Base-by-base conservation (phyloP, 1,284 basidiomycete genomes). In the Apiotrichum laibachii region DNA sequence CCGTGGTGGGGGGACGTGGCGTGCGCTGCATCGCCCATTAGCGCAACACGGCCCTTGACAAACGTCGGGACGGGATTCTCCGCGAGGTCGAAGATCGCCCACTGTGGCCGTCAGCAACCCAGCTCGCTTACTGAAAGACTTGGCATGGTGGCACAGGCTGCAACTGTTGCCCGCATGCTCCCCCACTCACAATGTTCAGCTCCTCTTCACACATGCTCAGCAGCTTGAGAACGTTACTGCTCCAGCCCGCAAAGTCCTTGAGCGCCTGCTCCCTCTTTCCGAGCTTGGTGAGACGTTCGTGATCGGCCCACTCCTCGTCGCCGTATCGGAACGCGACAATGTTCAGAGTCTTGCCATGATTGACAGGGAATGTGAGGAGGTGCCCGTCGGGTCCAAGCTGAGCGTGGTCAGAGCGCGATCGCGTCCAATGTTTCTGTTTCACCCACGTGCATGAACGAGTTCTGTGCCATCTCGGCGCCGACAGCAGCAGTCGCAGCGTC, bases 1-100 rank as follows among this genome's bases (percentile, higher is more conserved):
- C 64, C 64, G 34, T 66, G 62, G 55, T 66, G 64, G 9, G 64
- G 64, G 10, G 59, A 58, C 2, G 64, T 66, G 7, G 62, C 64
- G 39, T 66, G 64, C 2, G 59, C 64, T 12, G 64, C 62, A 26
- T 66, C 64, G 10, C 64, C 64, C 19, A 57, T 33, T 11, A 66
- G 47, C 9, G 61, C 62, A 0, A 60, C 51, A 2, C 57, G 55
- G 6, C 60, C 57, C 21, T 54, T 43, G 31, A 51, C 40, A 39
- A 61, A 63, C 18, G 54, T 40, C 10, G 61, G 59, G 3, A 57
- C 52, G 0, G 55, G 55, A 48, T 61, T 47, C 3, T 46, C 22
- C 5, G 43, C 55, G 35, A 61, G 55, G 19, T 66, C 57, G 40
- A 66, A 66, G 46, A 66, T 63, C 9, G 60, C 64, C 64, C 64